phyloP scores from a whole-genome alignment of 306 rosid genomes.

The Trichosanthes truncata region DNA sequence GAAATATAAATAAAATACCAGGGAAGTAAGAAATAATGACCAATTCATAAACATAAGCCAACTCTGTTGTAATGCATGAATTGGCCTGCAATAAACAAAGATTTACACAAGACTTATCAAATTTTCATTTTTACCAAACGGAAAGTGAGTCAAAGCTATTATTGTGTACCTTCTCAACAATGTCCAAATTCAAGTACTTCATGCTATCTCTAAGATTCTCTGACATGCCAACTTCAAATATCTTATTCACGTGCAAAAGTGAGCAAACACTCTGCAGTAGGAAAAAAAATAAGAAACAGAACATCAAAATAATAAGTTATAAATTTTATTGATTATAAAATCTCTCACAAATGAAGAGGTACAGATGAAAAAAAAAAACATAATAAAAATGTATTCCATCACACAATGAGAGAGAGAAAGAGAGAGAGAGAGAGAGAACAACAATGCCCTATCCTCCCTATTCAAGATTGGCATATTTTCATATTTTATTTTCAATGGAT shows the following conservation, averaged over 20 bases:
- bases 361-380: neutral
- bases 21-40: constrained; percentile 29
- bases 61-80: constrained; percentile 73
- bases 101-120: neutral
- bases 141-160: constrained; percentile 14
- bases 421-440: neutral
- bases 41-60: constrained; percentile 86
- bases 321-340: neutral
- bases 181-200: constrained; percentile 55
- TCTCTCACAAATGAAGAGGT: neutral
- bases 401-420: neutral
- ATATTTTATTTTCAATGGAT: neutral
- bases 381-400: neutral
- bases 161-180: constrained; percentile 56
- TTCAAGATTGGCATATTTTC: neutral
- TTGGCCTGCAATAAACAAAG: constrained; percentile 44
- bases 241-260: constrained; percentile 78
- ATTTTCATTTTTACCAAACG: constrained; percentile 15
- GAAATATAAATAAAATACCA: neutral
- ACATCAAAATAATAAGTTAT: neutral
- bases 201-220: constrained; percentile 68
- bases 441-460: neutral
- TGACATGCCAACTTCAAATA: constrained; percentile 93
- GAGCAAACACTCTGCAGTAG: constrained; percentile 61
- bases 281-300: neutral